Percentiles rank a stretch among this genome's conserved stretches.
These are phyloP conservation scores for Aspergillus nomiae DNA, from an alignment of 2,329 filamentous ascomycete genomes.

Conservation along the genomic window DNA sequence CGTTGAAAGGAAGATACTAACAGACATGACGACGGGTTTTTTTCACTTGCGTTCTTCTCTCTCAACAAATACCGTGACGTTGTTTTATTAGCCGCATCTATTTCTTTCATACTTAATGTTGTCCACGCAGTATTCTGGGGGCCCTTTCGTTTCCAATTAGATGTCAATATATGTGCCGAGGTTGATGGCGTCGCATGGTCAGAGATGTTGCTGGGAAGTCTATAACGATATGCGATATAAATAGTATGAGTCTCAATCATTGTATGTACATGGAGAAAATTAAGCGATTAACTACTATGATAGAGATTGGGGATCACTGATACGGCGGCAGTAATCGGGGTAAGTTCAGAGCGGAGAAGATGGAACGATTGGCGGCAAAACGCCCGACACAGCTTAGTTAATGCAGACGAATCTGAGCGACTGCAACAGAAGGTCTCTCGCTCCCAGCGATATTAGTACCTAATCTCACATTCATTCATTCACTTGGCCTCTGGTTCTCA, in stretches of 20 bases:
- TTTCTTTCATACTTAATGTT: slow-evolving; percentile 13
- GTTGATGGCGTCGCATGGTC: slow-evolving; percentile 19
- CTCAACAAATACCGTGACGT: not conserved
- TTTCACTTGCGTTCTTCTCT: not conserved
- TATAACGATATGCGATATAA: not conserved
- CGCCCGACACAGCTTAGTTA: slow-evolving; percentile 19
- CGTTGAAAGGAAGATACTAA: slow-evolving; percentile 47
- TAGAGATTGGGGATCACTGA: not conserved
- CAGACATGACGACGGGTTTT: slow-evolving; percentile 10
- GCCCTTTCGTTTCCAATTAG: slow-evolving; percentile 13
- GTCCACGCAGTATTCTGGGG: slow-evolving; percentile 6
- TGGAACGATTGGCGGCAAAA: slow-evolving; percentile 9
- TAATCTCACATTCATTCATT: not conserved
- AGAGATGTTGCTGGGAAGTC: slow-evolving; percentile 4
- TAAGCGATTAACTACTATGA: not conserved
- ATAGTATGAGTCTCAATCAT: not conserved
- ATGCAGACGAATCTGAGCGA: slow-evolving; percentile 35
- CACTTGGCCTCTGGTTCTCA: slow-evolving; percentile 9
- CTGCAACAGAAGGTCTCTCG: slow-evolving; percentile 28
- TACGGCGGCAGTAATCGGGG: not conserved
- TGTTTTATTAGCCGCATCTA: slow-evolving; percentile 5
- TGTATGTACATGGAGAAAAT: not conserved
- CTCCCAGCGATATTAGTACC: not conserved
- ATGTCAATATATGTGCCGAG: slow-evolving; percentile 15
- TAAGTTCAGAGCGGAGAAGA: not conserved